Conservation (phyloP, 139 green algal species). For the Monoraphidium neglectum region DNA sequence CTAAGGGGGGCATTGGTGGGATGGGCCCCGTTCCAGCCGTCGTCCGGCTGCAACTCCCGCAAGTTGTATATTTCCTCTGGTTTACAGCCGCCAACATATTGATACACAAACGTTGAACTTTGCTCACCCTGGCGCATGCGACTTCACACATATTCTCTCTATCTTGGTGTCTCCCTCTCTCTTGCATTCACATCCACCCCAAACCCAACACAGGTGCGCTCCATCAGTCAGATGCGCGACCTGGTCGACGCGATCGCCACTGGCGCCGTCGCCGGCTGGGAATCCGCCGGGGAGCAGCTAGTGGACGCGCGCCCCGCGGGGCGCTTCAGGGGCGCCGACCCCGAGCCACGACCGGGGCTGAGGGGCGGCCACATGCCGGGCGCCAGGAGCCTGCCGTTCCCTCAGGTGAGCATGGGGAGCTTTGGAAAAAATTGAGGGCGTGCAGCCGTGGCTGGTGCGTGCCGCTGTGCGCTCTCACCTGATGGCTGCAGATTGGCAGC, state of each 20-base stretch:
- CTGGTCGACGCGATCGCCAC: slow-evolving; percentile 3
- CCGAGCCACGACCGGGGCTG: slow-evolving; percentile 84
- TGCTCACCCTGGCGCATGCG: too few relatives aligned
- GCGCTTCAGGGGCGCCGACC: slow-evolving; percentile 74
- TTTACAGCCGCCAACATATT: too few relatives aligned
- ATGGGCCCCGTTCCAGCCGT: too few relatives aligned
- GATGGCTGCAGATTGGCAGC: neutral
- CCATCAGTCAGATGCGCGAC: slow-evolving; percentile 6
- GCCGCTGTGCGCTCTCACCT: neutral
- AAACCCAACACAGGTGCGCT: slow-evolving; percentile 4
- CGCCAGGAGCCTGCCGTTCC: slow-evolving; percentile 79
- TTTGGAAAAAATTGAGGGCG: slow-evolving; percentile 38
- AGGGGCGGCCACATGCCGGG: slow-evolving; percentile 84
- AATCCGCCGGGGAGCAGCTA: slow-evolving; percentile 27
- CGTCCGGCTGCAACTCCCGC: too few relatives aligned
- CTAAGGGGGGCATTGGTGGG: too few relatives aligned
- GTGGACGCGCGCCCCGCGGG: slow-evolving; percentile 79
- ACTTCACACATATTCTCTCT: too few relatives aligned
- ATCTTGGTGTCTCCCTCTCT: too few relatives aligned
- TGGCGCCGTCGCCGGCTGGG: neutral
- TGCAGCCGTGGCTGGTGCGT: neutral
- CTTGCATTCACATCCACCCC: too few relatives aligned
- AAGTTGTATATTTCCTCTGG: too few relatives aligned
- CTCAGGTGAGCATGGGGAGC: slow-evolving; percentile 48
- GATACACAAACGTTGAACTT: too few relatives aligned